Evolutionary conservation across 208 protist species (phyloP).

Genomic region (Leishmania braziliensis): DNA sequence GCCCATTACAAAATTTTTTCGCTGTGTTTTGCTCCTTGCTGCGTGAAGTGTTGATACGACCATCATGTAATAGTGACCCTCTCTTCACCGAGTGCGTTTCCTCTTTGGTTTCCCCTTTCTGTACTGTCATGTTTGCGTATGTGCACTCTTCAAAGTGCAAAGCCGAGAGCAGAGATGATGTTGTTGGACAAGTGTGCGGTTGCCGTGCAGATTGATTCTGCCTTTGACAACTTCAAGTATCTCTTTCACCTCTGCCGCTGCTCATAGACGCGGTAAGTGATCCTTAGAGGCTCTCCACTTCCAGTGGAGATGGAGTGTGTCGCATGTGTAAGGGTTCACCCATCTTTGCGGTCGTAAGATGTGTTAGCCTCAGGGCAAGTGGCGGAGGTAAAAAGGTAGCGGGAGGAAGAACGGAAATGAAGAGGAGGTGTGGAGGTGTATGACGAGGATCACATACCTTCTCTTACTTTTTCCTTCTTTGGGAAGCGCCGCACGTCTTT

Average conservation of each 20-base stretch:
- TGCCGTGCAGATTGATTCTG: background rate
- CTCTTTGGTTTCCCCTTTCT: background rate
- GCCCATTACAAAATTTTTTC: background rate
- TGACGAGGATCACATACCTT: background rate
- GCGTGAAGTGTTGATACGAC: too few species aligned
- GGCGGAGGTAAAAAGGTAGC: background rate
- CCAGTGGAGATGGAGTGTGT: background rate
- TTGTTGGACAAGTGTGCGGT: background rate
- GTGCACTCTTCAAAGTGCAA: background rate
- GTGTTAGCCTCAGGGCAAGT: background rate
- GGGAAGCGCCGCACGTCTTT: background rate
- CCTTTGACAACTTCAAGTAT: background rate
- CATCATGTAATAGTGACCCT: background rate
- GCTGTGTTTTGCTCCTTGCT: constrained; percentile 7
- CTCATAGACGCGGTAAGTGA: background rate
- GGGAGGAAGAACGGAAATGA: background rate
- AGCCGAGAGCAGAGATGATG: background rate
- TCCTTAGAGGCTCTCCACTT: background rate
- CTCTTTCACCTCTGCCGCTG: background rate
- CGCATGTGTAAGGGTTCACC: background rate
- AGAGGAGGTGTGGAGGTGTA: background rate
- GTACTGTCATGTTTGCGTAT: background rate
- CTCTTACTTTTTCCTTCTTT: background rate
- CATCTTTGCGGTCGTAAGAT: background rate
- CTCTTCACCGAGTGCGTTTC: background rate